A percentile compares a stretch with the other conserved stretches of the same genome.
Conservation (phyloP, 2,329 filamentous ascomycete genomes). For the Fusarium heterosporum region DNA sequence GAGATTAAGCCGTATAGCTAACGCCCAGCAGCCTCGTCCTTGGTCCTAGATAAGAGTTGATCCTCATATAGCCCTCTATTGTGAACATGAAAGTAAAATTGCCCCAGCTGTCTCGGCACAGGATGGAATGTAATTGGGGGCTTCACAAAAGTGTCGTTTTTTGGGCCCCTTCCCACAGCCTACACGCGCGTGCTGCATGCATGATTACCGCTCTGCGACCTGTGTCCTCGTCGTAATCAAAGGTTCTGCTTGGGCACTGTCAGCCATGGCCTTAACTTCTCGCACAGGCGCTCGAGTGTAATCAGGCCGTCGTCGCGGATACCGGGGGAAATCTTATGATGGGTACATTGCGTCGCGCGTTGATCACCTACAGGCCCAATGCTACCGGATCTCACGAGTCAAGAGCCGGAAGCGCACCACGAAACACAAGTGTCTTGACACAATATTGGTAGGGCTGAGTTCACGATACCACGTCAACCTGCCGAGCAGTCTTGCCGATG, state of each 20-base stretch:
- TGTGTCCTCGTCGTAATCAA: constrained; percentile 32
- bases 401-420: constrained; percentile 35
- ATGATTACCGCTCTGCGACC: constrained; percentile 34
- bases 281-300: constrained; percentile 25
- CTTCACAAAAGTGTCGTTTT: constrained; percentile 34
- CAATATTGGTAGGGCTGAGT: constrained; percentile 38
- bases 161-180: constrained; percentile 29
- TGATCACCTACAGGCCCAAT: constrained; percentile 33
- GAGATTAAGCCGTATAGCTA: neutral
- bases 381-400: constrained; percentile 34
- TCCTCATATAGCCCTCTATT: constrained; percentile 22
- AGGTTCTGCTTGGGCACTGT: constrained; percentile 24
- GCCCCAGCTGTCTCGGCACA: constrained; percentile 16
- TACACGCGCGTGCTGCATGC: constrained; percentile 40
- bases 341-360: constrained; percentile 20
- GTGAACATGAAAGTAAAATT: constrained; percentile 2
- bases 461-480: constrained; percentile 37
- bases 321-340: constrained; percentile 25
- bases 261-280: constrained; percentile 32
- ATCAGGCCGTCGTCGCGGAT: constrained; percentile 13
- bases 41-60: constrained; percentile 22
- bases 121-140: constrained; percentile 21
- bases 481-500: constrained; percentile 23
- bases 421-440: constrained; percentile 31
- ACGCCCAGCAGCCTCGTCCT: constrained; percentile 10